Percentiles rank a stretch among this genome's conserved stretches.
Evolutionary conservation across 352 stramenopile species (phyloP).

Genomic region (Aphanomyces astaci): DNA sequence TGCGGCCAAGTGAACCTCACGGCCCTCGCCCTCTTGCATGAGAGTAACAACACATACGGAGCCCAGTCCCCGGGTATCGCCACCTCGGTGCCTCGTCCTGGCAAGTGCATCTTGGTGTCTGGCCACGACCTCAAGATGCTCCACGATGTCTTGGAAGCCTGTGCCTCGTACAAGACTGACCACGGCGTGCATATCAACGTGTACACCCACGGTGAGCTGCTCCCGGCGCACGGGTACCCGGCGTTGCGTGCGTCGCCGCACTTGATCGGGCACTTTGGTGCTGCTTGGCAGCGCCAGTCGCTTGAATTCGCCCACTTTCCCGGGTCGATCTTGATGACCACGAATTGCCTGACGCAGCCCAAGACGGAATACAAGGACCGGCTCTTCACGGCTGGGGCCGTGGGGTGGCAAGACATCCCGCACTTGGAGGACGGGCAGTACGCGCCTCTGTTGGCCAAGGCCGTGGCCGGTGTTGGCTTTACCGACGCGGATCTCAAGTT

Average conservation of each 20-base stretch:
- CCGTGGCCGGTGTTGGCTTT: conserved; percentile 45
- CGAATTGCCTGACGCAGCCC: conserved; percentile 62
- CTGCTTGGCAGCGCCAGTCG: conserved; percentile 34
- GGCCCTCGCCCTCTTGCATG: conserved; percentile 46
- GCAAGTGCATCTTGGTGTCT: conserved; percentile 59
- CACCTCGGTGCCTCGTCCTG: conserved; percentile 35
- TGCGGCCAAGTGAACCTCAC: conserved; percentile 48
- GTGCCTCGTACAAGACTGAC: conserved; percentile 43
- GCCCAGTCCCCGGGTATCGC: conserved; percentile 39
- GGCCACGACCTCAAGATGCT: conserved; percentile 46
- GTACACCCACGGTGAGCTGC: conserved; percentile 67
- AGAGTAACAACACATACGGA: conserved; percentile 32
- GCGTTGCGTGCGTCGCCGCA: conserved; percentile 48
- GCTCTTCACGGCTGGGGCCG: conserved; percentile 46
- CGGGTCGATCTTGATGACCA: conserved; percentile 58
- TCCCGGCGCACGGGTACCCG: conserved; percentile 60
- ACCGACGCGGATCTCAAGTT: conserved; percentile 20
- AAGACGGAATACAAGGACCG: conserved; percentile 47
- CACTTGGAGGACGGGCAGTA: conserved; percentile 58
- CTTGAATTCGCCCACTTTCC: conserved; percentile 51
- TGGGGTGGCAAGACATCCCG: conserved; percentile 42
- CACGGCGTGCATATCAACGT: conserved; percentile 63
- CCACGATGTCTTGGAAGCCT: conserved; percentile 33
- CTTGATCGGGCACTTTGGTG: conserved; percentile 57
- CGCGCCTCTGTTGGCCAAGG: conserved; percentile 42